phyloP scores from a whole-genome alignment of 495 filamentous ascomycete genomes.

The Ascobolus immersus region DNA sequence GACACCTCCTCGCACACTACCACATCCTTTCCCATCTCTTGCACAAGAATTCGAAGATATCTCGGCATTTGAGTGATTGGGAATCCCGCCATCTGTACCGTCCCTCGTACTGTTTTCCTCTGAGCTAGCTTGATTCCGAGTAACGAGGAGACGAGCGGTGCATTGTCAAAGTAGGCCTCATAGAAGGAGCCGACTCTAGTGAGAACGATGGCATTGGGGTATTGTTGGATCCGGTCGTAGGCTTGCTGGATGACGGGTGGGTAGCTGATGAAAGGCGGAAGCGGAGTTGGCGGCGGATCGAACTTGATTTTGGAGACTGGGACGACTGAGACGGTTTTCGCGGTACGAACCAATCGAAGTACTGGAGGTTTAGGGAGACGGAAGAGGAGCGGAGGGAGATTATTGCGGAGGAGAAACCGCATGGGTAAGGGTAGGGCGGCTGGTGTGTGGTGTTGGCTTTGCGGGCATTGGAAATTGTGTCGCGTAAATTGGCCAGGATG shows the following conservation, averaged over 20 bases:
- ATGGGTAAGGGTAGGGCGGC: too few species aligned
- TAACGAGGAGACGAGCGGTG: slow-evolving; percentile 59
- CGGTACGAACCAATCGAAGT: background rate
- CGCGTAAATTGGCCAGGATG: too few species aligned
- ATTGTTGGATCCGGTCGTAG: slow-evolving; percentile 70
- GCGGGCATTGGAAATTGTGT: too few species aligned
- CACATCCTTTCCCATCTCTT: slow-evolving; percentile 71
- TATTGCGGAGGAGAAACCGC: too few species aligned
- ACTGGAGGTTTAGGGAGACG: background rate
- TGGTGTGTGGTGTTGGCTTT: background rate
- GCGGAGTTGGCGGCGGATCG: slow-evolving; percentile 5
- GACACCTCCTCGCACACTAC: slow-evolving; percentile 84
- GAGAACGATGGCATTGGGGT: slow-evolving; percentile 55
- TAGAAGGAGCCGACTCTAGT: slow-evolving; percentile 89
- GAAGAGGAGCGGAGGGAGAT: too few species aligned
- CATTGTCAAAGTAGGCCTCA: slow-evolving; percentile 87
- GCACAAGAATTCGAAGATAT: slow-evolving; percentile 72
- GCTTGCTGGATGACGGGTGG: slow-evolving; percentile 76
- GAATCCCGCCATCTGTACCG: slow-evolving; percentile 73
- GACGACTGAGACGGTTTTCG: too few species aligned
- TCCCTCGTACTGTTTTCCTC: too few species aligned
- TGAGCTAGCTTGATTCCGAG: slow-evolving; percentile 70
- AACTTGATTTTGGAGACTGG: slow-evolving; percentile 9
- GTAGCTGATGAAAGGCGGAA: slow-evolving; percentile 22
- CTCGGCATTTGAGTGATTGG: slow-evolving; percentile 78